These are phyloP conservation scores for Trypanosoma conorhini DNA, from an alignment of 208 protist species.

Conservation along the genomic window DNA sequence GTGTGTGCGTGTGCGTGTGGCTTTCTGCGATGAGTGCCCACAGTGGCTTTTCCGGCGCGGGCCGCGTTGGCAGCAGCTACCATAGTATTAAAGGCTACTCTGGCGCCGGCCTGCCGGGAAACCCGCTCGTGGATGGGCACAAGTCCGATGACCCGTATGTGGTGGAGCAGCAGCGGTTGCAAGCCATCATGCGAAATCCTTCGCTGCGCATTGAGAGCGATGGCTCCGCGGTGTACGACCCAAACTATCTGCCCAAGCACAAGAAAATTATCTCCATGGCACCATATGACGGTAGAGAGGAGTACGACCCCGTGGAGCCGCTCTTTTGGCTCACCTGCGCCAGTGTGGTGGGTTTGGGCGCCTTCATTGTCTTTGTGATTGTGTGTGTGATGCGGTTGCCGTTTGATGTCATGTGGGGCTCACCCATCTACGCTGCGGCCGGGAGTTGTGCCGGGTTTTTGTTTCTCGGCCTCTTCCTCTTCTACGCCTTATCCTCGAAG, in stretches of 20 bases:
- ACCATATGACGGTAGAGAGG: slow-evolving; percentile 10
- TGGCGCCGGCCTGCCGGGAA: neutral
- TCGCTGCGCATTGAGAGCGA: slow-evolving; percentile 13
- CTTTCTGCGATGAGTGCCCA: neutral
- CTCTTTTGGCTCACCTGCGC: slow-evolving; percentile 19
- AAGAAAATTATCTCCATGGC: slow-evolving; percentile 25
- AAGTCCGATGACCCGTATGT: slow-evolving; percentile 4
- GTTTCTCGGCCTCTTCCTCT: slow-evolving; percentile 9
- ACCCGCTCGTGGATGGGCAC: neutral
- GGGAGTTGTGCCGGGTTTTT: slow-evolving; percentile 20
- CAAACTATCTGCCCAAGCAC: slow-evolving; percentile 15
- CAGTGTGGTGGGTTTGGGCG: slow-evolving; percentile 8
- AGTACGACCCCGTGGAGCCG: slow-evolving; percentile 11
- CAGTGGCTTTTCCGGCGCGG: neutral
- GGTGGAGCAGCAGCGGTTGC: neutral
- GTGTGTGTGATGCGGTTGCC: neutral
- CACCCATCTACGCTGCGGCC: slow-evolving; percentile 2
- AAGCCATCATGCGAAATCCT: slow-evolving; percentile 7
- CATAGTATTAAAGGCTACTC: slow-evolving; percentile 16
- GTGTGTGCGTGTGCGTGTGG: neutral
- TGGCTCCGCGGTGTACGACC: slow-evolving; percentile 14
- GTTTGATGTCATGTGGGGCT: slow-evolving; percentile 1
- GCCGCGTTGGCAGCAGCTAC: neutral
- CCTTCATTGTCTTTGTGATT: slow-evolving; percentile 15
- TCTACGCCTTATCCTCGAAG: slow-evolving; percentile 6